phyloP scores from a whole-genome alignment of 768 basidiomycete species.

The Chalciporus sphaerocephalus region DNA sequence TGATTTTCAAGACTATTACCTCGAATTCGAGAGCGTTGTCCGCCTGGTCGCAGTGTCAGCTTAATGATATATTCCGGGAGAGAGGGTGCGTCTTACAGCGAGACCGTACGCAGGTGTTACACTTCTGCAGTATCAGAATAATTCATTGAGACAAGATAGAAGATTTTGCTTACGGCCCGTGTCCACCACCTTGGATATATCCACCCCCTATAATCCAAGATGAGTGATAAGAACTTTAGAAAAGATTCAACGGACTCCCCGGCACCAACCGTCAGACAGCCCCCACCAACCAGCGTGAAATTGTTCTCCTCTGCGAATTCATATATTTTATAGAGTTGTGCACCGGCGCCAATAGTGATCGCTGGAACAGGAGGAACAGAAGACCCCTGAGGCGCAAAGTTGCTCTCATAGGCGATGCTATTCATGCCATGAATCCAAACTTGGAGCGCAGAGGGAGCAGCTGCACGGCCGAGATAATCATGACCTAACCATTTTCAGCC shows the following conservation, averaged over 20 bases:
- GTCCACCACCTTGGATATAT: conserved; percentile 48
- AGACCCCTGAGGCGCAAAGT: conserved; percentile 19
- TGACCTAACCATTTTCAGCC: conserved; percentile 8
- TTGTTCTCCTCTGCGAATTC: not conserved
- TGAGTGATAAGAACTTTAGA: not conserved
- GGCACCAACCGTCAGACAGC: conserved; percentile 10
- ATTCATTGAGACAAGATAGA: not conserved
- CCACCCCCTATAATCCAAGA: conserved; percentile 37
- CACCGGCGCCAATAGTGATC: conserved; percentile 13
- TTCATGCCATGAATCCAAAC: conserved; percentile 14
- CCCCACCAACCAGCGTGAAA: not conserved
- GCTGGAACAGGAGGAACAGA: conserved; percentile 8
- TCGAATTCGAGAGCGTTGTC: conserved; percentile 45
- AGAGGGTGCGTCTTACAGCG: conserved; percentile 23
- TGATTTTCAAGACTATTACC: conserved; percentile 5
- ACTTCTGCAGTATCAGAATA: conserved; percentile 2
- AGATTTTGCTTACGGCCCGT: conserved; percentile 26
- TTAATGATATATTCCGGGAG: not conserved
- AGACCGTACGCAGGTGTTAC: conserved; percentile 42
- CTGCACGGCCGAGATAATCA: conserved; percentile 16
- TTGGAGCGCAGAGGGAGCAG: conserved; percentile 17
- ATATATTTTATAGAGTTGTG: conserved; percentile 5
- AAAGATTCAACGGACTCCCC: conserved; percentile 1
- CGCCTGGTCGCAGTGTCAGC: conserved; percentile 27
- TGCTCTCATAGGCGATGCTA: conserved; percentile 2